A percentile compares a stretch with the other conserved stretches of the same genome.
Evolutionary conservation across 1,284 basidiomycete species (phyloP).

Genomic region (Ganoderma boninense): DNA sequence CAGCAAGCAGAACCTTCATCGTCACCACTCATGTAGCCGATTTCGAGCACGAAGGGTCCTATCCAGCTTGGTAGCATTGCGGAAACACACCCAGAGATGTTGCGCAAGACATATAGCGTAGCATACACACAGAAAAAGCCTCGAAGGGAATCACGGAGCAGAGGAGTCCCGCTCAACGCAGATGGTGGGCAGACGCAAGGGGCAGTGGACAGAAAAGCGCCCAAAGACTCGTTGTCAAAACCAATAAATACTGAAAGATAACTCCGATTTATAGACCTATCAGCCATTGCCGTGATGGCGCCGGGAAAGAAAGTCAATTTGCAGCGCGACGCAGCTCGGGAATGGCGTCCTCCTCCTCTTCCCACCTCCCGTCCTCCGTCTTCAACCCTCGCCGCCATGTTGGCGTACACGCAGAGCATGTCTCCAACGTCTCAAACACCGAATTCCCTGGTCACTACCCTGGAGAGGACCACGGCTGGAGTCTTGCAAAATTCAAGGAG

Average conservation of each 20-base stretch:
- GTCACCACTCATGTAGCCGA: no score
- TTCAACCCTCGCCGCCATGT: slow-evolving; percentile 56
- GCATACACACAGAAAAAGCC: background rate
- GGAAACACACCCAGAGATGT: no score
- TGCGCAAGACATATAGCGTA: background rate
- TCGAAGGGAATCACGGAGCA: background rate
- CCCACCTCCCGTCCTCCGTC: slow-evolving; percentile 38
- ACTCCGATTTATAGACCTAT: background rate
- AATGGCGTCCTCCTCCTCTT: slow-evolving; percentile 40
- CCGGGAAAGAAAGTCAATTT: slow-evolving; percentile 30
- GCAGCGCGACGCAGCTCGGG: slow-evolving; percentile 20
- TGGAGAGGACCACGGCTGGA: slow-evolving; percentile 86
- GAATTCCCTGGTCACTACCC: slow-evolving; percentile 91
- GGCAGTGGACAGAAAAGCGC: background rate
- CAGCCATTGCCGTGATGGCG: background rate
- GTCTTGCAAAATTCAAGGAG: slow-evolving; percentile 77
- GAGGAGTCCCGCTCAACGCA: background rate
- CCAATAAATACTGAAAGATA: background rate
- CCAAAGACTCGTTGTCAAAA: background rate
- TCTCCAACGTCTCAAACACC: slow-evolving; percentile 83
- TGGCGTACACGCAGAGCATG: slow-evolving; percentile 73
- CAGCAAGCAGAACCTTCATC: background rate
- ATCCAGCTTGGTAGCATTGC: background rate
- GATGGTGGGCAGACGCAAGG: background rate
- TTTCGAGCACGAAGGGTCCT: background rate